phyloP scores from a whole-genome alignment of 2,329 filamentous ascomycete genomes.

The Epichloe uncinata region DNA sequence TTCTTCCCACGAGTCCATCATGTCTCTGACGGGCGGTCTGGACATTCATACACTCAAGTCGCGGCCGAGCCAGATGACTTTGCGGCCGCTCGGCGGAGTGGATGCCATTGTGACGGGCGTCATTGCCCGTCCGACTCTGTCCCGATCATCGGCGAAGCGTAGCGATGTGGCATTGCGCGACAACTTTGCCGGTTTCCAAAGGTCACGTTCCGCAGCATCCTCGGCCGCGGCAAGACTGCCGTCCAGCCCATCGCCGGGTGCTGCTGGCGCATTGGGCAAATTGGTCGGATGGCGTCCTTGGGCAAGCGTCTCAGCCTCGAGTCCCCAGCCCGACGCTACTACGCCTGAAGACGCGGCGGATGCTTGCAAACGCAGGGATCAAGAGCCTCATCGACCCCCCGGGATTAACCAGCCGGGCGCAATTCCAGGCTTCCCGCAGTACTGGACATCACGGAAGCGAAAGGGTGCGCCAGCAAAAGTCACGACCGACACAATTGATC shows the following conservation, averaged over 20 bases:
- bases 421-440: slow-evolving; percentile 57
- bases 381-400: slow-evolving; percentile 37
- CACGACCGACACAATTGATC: slow-evolving; percentile 43
- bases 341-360: slow-evolving; percentile 2
- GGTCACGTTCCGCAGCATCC: slow-evolving; percentile 19
- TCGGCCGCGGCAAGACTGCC: slow-evolving; percentile 17
- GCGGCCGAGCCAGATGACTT: slow-evolving; percentile 61
- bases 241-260: slow-evolving; percentile 13
- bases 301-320: slow-evolving; percentile 16
- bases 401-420: slow-evolving; percentile 70
- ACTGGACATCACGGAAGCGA: slow-evolving; percentile 35
- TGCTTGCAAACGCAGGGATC: slow-evolving; percentile 13
- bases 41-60: slow-evolving; percentile 76
- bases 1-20: slow-evolving; percentile 74
- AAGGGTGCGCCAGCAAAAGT: slow-evolving; percentile 42
- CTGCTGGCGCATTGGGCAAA: slow-evolving; percentile 24
- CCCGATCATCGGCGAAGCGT: slow-evolving; percentile 28
- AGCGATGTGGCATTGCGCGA: slow-evolving; percentile 48
- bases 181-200: slow-evolving; percentile 29
- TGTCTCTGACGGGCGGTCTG: slow-evolving; percentile 75
- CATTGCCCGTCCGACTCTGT: slow-evolving; percentile 45
- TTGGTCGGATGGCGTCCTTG: slow-evolving; percentile 38
- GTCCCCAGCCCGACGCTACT: slow-evolving; percentile 7
- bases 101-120: slow-evolving; percentile 46
- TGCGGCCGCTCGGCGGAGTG: slow-evolving; percentile 38